Evolutionary conservation across 129 eudicot species (phyloP).

Genomic region (Tagetes erecta): DNA sequence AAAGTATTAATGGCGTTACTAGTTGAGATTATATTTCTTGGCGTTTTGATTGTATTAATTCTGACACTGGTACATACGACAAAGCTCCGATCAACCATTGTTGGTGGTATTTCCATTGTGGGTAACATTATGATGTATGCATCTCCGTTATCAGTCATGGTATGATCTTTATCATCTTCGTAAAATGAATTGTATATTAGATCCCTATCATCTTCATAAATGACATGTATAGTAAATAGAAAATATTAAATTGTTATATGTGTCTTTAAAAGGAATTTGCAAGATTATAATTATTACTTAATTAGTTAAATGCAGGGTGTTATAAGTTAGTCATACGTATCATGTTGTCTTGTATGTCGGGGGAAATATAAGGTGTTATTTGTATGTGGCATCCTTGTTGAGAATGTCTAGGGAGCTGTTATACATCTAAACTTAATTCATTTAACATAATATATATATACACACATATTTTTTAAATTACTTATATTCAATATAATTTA

Average conservation of each 20-base stretch:
- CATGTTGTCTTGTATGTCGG: background rate
- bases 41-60: constrained; percentile 40
- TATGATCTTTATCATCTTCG: constrained; percentile 16
- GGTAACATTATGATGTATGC: constrained; percentile 80
- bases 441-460: background rate
- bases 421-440: background rate
- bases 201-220: background rate
- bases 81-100: constrained; percentile 51
- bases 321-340: background rate
- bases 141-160: constrained; percentile 79
- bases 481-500: background rate
- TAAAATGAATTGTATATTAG: background rate
- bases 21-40: constrained; percentile 49
- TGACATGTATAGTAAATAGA: background rate
- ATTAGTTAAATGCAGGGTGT: background rate
- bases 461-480: background rate
- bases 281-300: background rate
- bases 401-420: background rate
- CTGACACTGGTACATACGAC: constrained; percentile 48
- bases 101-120: constrained; percentile 58
- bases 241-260: background rate
- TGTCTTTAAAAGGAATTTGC: too few relatives aligned
- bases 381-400: background rate
- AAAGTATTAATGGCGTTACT: constrained; percentile 33
- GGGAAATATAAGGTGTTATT: background rate